These are phyloP conservation scores for Aspergillus hiratsukae DNA, from an alignment of 2,329 filamentous ascomycete genomes.

Conservation along the genomic window DNA sequence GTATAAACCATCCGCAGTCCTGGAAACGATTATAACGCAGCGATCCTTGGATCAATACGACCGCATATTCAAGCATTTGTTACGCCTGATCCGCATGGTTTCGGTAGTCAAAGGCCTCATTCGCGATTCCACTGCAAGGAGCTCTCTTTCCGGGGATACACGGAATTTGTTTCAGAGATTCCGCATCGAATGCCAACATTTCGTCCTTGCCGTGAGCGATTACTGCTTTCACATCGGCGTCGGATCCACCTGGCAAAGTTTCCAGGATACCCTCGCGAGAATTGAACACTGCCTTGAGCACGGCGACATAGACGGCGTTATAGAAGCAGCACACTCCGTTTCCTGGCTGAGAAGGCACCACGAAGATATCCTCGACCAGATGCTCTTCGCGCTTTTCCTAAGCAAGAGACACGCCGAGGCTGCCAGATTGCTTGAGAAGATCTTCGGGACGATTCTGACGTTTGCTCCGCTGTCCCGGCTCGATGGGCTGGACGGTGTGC, in stretches of 20 bases:
- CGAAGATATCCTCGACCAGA: conserved; percentile 67
- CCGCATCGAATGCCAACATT: conserved; percentile 72
- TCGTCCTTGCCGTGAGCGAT: conserved; percentile 65
- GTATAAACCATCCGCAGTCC: conserved; percentile 69
- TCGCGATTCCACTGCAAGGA: conserved; percentile 48
- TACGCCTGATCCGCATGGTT: conserved; percentile 73
- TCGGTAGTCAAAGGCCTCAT: conserved; percentile 67
- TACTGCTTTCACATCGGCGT: conserved; percentile 82
- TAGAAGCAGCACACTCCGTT: conserved; percentile 56
- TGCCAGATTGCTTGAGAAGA: conserved; percentile 68
- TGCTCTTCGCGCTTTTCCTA: conserved; percentile 68
- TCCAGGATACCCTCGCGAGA: conserved; percentile 61
- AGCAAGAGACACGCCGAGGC: conserved; percentile 71
- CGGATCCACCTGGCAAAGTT: conserved; percentile 65
- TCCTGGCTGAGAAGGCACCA: conserved; percentile 66
- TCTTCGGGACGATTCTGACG: conserved; percentile 66
- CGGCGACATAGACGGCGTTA: conserved; percentile 42
- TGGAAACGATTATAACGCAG: conserved; percentile 70
- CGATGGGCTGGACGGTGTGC: conserved; percentile 37
- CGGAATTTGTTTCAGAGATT: conserved; percentile 55
- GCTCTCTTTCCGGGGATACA: conserved; percentile 29
- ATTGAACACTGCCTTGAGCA: conserved; percentile 56
- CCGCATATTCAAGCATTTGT: conserved; percentile 71
- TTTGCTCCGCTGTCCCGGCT: conserved; percentile 52
- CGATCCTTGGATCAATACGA: conserved; percentile 75